A percentile compares a stretch with the other conserved stretches of the same genome.
Evolutionary conservation across 371 early-diverging fungal species (phyloP).

Genomic region (Rhizopus delemar): DNA sequence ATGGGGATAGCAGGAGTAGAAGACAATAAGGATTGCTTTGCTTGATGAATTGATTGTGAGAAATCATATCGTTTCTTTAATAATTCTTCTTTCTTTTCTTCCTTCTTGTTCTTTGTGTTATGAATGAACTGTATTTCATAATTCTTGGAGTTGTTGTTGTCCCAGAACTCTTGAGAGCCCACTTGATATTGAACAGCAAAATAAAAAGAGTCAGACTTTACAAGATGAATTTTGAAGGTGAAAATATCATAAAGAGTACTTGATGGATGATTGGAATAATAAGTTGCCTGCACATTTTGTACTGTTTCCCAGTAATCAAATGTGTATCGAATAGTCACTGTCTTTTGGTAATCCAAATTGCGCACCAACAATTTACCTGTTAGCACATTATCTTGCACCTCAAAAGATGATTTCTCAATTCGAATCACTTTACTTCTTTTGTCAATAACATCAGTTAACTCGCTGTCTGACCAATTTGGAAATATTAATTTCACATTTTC

Average conservation of each 20-base stretch:
- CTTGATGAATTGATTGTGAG: conserved; percentile 20
- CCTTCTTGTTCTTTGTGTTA: neutral
- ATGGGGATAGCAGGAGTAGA: conserved; percentile 17
- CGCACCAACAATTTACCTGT: conserved; percentile 61
- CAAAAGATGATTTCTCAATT: conserved; percentile 17
- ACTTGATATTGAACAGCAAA: conserved; percentile 38
- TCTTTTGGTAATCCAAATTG: conserved; percentile 74
- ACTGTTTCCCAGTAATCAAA: conserved; percentile 66
- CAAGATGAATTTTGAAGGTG: conserved; percentile 24
- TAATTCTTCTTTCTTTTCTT: conserved; percentile 5
- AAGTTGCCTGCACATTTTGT: conserved; percentile 18
- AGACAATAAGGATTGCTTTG: neutral
- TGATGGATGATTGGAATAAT: conserved; percentile 10
- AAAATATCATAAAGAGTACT: conserved; percentile 23
- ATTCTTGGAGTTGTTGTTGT: conserved; percentile 27
- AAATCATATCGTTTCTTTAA: conserved; percentile 26
- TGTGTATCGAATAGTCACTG: conserved; percentile 63
- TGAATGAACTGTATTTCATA: conserved; percentile 21
- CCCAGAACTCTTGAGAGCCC: conserved; percentile 27
- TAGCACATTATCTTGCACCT: conserved; percentile 9
- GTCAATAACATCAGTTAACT: conserved; percentile 26
- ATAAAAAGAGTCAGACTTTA: conserved; percentile 35
- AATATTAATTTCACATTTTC: conserved; percentile 5
- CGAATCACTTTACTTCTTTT: conserved; percentile 24
- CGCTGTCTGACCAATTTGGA: conserved; percentile 22